Evolutionary conservation across 2,329 filamentous ascomycete genomes (phyloP).

Genomic region (Colletotrichum orchidophilum): DNA sequence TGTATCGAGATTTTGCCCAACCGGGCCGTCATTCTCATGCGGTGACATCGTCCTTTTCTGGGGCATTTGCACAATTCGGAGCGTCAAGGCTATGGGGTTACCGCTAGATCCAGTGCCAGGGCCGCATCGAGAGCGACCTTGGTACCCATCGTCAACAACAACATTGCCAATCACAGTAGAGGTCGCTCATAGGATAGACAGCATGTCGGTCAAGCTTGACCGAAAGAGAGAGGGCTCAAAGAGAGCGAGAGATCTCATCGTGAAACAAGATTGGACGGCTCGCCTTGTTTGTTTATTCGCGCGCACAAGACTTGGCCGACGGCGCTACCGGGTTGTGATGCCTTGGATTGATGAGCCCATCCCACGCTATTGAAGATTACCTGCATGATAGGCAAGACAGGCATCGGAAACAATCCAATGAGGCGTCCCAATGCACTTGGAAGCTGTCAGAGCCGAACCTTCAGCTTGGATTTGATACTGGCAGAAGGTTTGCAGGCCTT

Average conservation of each 20-base stretch:
- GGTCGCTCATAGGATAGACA: neutral
- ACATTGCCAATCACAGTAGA: neutral
- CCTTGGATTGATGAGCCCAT: constrained; percentile 12
- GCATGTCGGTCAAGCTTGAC: constrained; percentile 16
- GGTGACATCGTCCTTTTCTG: constrained; percentile 13
- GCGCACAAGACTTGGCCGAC: constrained; percentile 4
- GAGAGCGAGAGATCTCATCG: neutral
- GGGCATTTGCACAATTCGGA: constrained; percentile 10
- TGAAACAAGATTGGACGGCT: constrained; percentile 22
- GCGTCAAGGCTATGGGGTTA: constrained; percentile 21
- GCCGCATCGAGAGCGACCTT: constrained; percentile 17
- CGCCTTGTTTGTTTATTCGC: constrained; percentile 28
- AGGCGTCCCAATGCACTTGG: constrained; percentile 3
- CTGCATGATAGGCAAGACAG: constrained; percentile 20
- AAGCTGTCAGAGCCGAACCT: constrained; percentile 4
- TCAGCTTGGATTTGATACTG: constrained; percentile 18
- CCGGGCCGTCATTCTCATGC: constrained; percentile 13
- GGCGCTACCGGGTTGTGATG: constrained; percentile 7
- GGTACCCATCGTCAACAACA: constrained; percentile 5
- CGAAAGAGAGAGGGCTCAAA: neutral
- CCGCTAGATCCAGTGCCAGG: constrained; percentile 9
- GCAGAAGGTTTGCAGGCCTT: neutral
- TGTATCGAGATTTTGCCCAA: constrained; percentile 29
- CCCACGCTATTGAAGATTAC: constrained; percentile 27
- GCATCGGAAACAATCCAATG: constrained; percentile 28